Base-by-base conservation (phyloP, 2,329 filamentous ascomycete species). In the Hirsutella thompsonii region DNA sequence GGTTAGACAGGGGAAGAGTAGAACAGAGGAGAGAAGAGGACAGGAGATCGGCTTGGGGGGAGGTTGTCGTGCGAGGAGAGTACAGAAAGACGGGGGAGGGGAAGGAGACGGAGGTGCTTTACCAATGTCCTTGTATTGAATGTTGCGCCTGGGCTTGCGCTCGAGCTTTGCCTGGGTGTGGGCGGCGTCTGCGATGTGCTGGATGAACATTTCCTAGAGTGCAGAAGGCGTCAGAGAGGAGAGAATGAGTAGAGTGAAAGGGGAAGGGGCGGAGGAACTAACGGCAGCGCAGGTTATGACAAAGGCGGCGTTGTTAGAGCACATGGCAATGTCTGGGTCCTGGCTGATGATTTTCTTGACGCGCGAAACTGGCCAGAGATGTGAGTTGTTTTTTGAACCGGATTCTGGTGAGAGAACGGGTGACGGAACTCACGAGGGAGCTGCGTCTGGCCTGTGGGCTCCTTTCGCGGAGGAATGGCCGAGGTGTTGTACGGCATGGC, bases 91-190 rank as follows among this genome's bases (percentile, higher is more conserved):
- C 9, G 10, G 18, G 10, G 19, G n/a, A 4, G 19, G 16, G 20
- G n/a, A 8, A 20, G 13, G n/a, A 3, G 8, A 9, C 4, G 30
- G 21, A 14, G 18, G 16, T 2, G 3, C 16, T 71, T 43, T 67
- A 88, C 84, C 82, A 34, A 98, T 73, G 61, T 98, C 92, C 56
- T 86, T 86, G 68, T 98, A 98, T 60, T 96, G 92, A 46, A 98
- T 83, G 55, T 93, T 95, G 45, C 89, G 79, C 42, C 92, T 75
- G 5, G 90, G 90, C 60, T 96, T 96, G 52, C 83, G 77, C 63
- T 96, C 92, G 1, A 88, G 75, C 56, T 92, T 93, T 52, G 89
- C 83, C 53, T 94, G 84, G 54, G 84, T 89, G 58, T 94, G 81
- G 20, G 83, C 81, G 59, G 93, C 84, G 47, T 83, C 75, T 18